These are phyloP conservation scores for Wickerhamomyces sydowiorum DNA, from an alignment of 805 yeast species.

Conservation along the genomic window DNA sequence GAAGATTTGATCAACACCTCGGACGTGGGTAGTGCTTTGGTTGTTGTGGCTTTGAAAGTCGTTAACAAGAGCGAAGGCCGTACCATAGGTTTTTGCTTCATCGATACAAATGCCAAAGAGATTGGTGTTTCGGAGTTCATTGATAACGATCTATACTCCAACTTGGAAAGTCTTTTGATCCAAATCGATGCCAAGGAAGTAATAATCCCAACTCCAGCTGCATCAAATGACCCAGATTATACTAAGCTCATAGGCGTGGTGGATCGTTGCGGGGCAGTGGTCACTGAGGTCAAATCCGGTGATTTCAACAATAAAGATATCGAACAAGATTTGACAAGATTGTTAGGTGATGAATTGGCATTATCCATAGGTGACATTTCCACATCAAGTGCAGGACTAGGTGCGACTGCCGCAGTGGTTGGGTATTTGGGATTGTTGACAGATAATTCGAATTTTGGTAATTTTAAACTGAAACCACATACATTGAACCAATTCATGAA, in stretches of 20 bases:
- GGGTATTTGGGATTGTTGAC: constrained; percentile 60
- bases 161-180: constrained; percentile 77
- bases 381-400: constrained; percentile 45
- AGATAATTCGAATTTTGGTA: constrained; percentile 49
- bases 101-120: constrained; percentile 62
- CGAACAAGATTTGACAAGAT: constrained; percentile 70
- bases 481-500: constrained; percentile 80
- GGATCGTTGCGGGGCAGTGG: constrained; percentile 72
- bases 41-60: constrained; percentile 39
- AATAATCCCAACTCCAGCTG: constrained; percentile 42
- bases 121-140: constrained; percentile 74
- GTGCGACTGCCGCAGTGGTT: constrained; percentile 64
- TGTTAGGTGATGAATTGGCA: constrained; percentile 52
- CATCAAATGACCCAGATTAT: constrained; percentile 43
- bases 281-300: constrained; percentile 51
- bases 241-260: constrained; percentile 65
- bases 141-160: constrained; percentile 85
- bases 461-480: constrained; percentile 56
- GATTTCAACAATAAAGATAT: constrained; percentile 62
- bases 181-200: constrained; percentile 90
- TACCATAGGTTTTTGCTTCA: constrained; percentile 71
- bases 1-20: constrained; percentile 60
- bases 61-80: constrained; percentile 31
- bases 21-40: constrained; percentile 40
- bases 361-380: constrained; percentile 52